Base-by-base conservation (phyloP, 2,329 filamentous ascomycete species). In the Cadophora malorum region DNA sequence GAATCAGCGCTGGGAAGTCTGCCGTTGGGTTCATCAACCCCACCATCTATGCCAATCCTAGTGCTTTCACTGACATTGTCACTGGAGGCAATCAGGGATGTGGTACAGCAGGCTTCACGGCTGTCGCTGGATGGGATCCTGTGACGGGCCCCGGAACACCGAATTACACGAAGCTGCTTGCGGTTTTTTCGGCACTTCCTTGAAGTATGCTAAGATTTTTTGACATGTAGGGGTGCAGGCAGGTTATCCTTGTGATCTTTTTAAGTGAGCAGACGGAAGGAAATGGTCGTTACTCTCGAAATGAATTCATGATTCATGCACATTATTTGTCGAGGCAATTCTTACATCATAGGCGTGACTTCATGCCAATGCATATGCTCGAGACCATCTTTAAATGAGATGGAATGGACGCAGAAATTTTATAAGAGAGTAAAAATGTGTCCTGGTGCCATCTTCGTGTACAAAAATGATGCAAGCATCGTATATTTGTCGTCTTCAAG, bases 101-200 rank as follows among this genome's bases (percentile, higher is more conserved):
- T 53, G 69, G 70, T 2, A 75, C 79, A 14, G 76, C 77, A 12
- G 79, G 79, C 64, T 78, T 80, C 41, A 76, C 66, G 41, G 71
- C 74, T 16, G 68, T 71, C 8, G 21, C 59, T 3, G 70, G 70
- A 3, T 79, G 78, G 78, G 78, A 79, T 66, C 77, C 77, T 0
- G 75, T 79, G 1, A 79, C 76, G 2, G 78, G 78, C 1, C 64
- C 79, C 28, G 83, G 87, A 0, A 79, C 85, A 0, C 90, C 90
- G 0, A 79, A 86, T 1, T 86, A 86, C 31, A 83, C 75, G 70
- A 69, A 76, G 28, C 76, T 81, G 47, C 69, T 80, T 52, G 56
- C 53, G 23, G 56, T 71, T 16, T 72, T 70, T 31, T 33, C 68
- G 63, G 65, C 65, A 9, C 25, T 72, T 21, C 47, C 68, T 60